A percentile compares a stretch with the other conserved stretches of the same genome.
Evolutionary conservation across 352 stramenopile species (phyloP).

Genomic region (Albugo laibachii): DNA sequence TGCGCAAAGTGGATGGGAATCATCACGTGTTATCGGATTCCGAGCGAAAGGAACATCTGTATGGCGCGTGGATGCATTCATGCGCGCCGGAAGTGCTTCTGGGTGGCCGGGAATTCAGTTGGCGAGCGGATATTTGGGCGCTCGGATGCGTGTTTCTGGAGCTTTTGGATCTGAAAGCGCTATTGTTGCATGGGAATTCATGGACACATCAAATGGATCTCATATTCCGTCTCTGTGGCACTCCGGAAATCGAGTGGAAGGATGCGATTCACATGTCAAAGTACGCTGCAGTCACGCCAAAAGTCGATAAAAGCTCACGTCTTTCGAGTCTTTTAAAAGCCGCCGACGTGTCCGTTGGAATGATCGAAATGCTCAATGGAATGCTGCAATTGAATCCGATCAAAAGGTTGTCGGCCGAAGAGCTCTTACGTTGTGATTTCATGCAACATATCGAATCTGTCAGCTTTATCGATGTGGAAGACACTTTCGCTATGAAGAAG

Average conservation of each 20-base stretch:
- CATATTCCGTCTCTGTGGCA: constrained; percentile 63
- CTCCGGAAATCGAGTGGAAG: constrained; percentile 22
- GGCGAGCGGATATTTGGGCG: constrained; percentile 57
- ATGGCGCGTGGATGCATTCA: constrained; percentile 39
- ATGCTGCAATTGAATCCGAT: constrained; percentile 61
- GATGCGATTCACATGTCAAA: constrained; percentile 27
- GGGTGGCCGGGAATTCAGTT: constrained; percentile 42
- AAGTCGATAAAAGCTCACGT: constrained; percentile 56
- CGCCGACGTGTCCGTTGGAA: constrained; percentile 23
- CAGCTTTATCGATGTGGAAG: constrained; percentile 20
- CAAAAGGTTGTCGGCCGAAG: constrained; percentile 24
- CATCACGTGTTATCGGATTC: constrained; percentile 36
- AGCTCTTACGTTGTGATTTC: constrained; percentile 32
- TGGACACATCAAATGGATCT: constrained; percentile 45
- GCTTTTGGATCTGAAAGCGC: constrained; percentile 40
- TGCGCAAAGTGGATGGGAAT: constrained; percentile 14
- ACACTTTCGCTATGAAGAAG: constrained; percentile 39
- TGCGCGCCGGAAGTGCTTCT: constrained; percentile 55
- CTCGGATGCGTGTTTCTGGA: constrained; percentile 37
- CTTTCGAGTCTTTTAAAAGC: constrained; percentile 53
- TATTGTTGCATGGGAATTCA: constrained; percentile 41
- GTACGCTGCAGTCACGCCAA: constrained; percentile 32
- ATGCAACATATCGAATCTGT: constrained; percentile 25
- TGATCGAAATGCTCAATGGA: constrained; percentile 36
- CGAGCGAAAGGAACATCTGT: constrained; percentile 57